Evolutionary conservation across 1,139 yeast species (phyloP), one percentile per base, ranked within the genome.

Genomic region (Candida tropicalis): DNA sequence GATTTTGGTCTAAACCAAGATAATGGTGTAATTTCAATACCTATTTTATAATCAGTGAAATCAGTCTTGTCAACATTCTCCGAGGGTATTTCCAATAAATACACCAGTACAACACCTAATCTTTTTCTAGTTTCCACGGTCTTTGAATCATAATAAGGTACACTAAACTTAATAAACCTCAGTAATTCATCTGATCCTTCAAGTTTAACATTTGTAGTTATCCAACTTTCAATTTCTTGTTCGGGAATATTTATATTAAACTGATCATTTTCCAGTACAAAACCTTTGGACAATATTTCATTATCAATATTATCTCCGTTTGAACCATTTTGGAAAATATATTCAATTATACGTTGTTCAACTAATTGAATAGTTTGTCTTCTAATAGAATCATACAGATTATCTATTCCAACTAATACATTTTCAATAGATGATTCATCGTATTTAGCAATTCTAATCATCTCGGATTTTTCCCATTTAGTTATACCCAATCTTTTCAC

Each of bases 361-460:
- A 63, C 52, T 2, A 62, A 27, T 12, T 64, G 62, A 3, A 64
- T 41, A 3, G 70, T 47, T 45, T 72, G 71, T 10, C 46, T 38
- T 40, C 56, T 60, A 45, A 71, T 65, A 42, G 63, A 63, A 45
- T 70, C 75, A 49, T 56, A 72, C 49, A 68, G 68, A 48, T 57
- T 68, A 10, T 73, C 75, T 22, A 72, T 59, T 2, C 73, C 75
- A n/a, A 55, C 45, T 10, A 64, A 25, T 4, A 67, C 69, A 45
- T 66, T 64, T 22, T 56, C 52, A 9, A 69, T 43, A 31, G 56
- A 61, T 10, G 62, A 48, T 46, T 70, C 76, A 45, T 72, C 71
- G 51, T 73, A 73, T 26, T 54, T 53, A 13, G 53, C 51, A 23
- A 72, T 53, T 8, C 54, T 48, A 3, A 69, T 53, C n/a, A 42